phyloP scores from a whole-genome alignment of 768 basidiomycete genomes.

The Kwoniella botswanensis region DNA sequence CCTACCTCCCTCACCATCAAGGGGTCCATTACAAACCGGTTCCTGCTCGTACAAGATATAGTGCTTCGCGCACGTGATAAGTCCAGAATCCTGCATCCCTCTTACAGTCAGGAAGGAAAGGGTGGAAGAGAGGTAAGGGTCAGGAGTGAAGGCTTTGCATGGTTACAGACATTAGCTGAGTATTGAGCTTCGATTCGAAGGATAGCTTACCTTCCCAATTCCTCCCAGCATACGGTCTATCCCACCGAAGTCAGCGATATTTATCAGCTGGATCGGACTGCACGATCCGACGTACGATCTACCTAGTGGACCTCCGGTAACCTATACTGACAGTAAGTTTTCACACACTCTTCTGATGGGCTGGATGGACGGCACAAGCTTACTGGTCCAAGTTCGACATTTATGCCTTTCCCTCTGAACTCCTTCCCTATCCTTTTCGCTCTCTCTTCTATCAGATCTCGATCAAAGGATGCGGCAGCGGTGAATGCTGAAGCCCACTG shows the following conservation, averaged over 20 bases:
- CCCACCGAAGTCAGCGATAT: background rate
- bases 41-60: slow-evolving; percentile 58
- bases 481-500: slow-evolving; percentile 56
- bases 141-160: slow-evolving; percentile 44
- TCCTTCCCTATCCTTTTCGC: slow-evolving; percentile 81
- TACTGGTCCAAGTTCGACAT: slow-evolving; percentile 67
- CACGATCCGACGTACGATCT: slow-evolving; percentile 39
- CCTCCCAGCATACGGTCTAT: slow-evolving; percentile 48
- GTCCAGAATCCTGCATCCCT: slow-evolving; percentile 42
- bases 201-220: slow-evolving; percentile 54
- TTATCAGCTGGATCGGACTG: slow-evolving; percentile 16
- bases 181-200: slow-evolving; percentile 13
- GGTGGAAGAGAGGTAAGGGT: slow-evolving; percentile 50
- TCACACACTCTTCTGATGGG: too few species aligned
- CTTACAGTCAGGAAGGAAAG: slow-evolving; percentile 48
- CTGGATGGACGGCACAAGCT: background rate
- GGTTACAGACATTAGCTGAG: background rate
- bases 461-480: slow-evolving; percentile 65
- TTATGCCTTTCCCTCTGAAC: slow-evolving; percentile 79
- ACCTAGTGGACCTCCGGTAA: slow-evolving; percentile 55
- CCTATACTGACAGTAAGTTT: slow-evolving; percentile 20
- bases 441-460: slow-evolving; percentile 74
- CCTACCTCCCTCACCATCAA: slow-evolving; percentile 35
- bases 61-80: slow-evolving; percentile 54
- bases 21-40: slow-evolving; percentile 41